Evolutionary conservation across 2,329 filamentous ascomycete species (phyloP).

Genomic region (Pseudopithomyces maydicus): DNA sequence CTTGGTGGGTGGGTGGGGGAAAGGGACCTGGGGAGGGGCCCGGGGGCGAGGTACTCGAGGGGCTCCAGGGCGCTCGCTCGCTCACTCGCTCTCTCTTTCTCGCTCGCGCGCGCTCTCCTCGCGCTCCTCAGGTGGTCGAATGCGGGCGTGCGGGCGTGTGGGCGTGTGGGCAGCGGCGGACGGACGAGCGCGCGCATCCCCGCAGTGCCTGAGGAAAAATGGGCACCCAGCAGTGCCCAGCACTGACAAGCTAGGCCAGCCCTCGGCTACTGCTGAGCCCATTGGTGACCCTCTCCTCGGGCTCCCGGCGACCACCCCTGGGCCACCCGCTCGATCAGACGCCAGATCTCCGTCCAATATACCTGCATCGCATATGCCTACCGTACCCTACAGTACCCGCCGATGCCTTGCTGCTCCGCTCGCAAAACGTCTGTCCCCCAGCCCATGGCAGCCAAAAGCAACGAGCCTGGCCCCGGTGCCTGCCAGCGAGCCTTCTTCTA

Average conservation of each 20-base stretch:
- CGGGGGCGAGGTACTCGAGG: neutral
- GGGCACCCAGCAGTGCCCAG: too few species aligned
- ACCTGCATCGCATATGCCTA: too few species aligned
- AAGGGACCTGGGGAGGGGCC: neutral
- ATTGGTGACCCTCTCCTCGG: slow-evolving; percentile 5
- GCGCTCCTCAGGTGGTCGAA: slow-evolving; percentile 1
- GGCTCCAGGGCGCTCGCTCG: neutral
- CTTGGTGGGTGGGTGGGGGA: too few species aligned
- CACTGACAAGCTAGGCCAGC: neutral
- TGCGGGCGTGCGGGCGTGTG: slow-evolving; percentile 18
- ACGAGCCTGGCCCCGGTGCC: slow-evolving; percentile 11
- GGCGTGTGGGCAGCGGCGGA: neutral
- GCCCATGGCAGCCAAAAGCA: slow-evolving; percentile 9
- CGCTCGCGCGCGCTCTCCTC: too few species aligned
- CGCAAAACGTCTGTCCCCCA: neutral
- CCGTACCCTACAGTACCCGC: too few species aligned
- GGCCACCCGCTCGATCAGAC: neutral
- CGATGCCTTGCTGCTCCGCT: neutral
- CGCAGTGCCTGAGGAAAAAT: slow-evolving; percentile 29
- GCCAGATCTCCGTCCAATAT: neutral
- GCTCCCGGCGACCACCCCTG: slow-evolving; percentile 1
- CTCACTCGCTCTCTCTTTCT: too few species aligned
- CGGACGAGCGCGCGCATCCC: slow-evolving; percentile 32
- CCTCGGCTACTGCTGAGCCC: neutral
- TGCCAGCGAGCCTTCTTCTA: slow-evolving; percentile 20